Conservation (phyloP, 1,284 basidiomycete genomes). For the Rhodotorula sp. region DNA sequence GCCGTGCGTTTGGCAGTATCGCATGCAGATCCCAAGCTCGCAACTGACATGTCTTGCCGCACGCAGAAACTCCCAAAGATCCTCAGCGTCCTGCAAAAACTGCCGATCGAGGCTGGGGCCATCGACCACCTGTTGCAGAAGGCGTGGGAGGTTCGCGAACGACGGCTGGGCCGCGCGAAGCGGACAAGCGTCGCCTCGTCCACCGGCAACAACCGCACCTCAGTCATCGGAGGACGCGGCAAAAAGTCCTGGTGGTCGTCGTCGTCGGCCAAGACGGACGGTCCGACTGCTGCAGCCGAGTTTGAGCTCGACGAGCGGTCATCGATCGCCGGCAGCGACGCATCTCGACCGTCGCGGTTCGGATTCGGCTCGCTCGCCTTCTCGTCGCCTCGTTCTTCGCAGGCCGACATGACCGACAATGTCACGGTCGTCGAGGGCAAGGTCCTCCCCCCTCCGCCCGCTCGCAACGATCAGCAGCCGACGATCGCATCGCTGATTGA, state of each 20-base stretch:
- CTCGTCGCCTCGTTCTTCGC: slow-evolving; percentile 19
- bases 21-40: background rate
- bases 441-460: slow-evolving; percentile 32
- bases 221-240: slow-evolving; percentile 3
- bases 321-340: slow-evolving; percentile 16
- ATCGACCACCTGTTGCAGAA: slow-evolving; percentile 30
- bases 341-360: background rate
- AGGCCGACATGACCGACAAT: slow-evolving; percentile 11
- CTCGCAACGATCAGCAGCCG: slow-evolving; percentile 18
- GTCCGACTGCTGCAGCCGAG: slow-evolving; percentile 5
- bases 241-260: slow-evolving; percentile 10
- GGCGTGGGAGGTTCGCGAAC: slow-evolving; percentile 34
- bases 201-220: background rate
- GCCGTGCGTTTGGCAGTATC: background rate
- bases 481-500: slow-evolving; percentile 33
- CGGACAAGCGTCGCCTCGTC: background rate
- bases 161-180: slow-evolving; percentile 24
- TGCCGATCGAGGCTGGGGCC: slow-evolving; percentile 8
- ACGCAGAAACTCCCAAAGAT: slow-evolving; percentile 26
- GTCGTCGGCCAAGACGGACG: background rate
- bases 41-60: background rate
- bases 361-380: slow-evolving; percentile 23
- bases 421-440: slow-evolving; percentile 26
- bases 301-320: slow-evolving; percentile 31
- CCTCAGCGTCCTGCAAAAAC: slow-evolving; percentile 20